Conservation (phyloP, 306 rosid species). For the Rosa multiflora region DNA sequence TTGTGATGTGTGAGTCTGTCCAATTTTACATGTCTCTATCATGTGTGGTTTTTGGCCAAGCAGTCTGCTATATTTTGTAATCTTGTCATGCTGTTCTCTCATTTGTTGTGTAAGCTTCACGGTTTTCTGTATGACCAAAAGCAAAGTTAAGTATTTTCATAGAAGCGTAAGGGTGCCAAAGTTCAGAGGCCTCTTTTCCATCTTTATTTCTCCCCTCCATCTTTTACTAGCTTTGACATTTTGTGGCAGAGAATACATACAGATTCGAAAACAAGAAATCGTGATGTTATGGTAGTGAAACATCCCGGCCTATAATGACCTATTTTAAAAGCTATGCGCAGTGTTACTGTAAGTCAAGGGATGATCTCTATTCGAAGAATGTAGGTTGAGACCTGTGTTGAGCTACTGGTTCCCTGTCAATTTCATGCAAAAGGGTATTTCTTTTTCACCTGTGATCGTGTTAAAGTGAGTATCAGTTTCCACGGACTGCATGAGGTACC, state of each 20-base stretch:
- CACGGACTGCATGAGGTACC: constrained; percentile 51
- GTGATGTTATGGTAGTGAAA: neutral
- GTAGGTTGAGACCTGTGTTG: constrained; percentile 10
- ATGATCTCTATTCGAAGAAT: neutral
- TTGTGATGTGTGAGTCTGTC: constrained; percentile 30
- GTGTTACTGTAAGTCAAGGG: neutral
- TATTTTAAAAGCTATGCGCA: neutral
- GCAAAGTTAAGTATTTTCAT: constrained; percentile 15
- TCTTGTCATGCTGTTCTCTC: constrained; percentile 31
- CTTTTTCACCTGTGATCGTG: constrained; percentile 43
- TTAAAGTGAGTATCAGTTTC: constrained; percentile 37
- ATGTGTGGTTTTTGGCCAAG: constrained; percentile 38
- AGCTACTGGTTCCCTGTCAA: too few species aligned
- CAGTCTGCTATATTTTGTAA: constrained; percentile 35
- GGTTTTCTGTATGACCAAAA: constrained; percentile 29
- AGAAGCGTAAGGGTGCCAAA: constrained; percentile 5
- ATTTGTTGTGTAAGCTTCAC: constrained; percentile 38
- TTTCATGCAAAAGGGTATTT: constrained; percentile 21
- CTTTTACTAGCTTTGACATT: neutral
- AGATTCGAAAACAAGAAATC: neutral
- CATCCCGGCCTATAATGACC: constrained; percentile 3
- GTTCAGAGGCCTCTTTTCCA: neutral
- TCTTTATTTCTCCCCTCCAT: neutral
- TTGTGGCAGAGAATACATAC: neutral
- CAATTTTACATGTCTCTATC: constrained; percentile 36